Percentiles rank a stretch among this genome's conserved stretches.
phyloP scores from a whole-genome alignment of 2,329 filamentous ascomycete genomes.

The Fusarium sp. region DNA sequence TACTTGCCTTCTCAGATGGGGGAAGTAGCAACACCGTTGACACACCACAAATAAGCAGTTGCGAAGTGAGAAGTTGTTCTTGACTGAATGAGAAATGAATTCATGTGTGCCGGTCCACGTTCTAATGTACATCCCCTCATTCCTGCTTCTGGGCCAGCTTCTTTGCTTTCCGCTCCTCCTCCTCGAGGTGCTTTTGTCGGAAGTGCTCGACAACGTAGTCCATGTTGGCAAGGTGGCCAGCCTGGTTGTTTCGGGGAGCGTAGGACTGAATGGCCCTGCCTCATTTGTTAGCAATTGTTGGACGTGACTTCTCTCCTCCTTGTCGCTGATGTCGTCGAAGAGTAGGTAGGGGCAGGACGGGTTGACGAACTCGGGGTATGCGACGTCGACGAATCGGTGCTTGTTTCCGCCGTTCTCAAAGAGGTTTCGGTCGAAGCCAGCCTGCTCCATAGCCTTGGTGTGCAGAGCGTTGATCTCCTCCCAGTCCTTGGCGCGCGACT shows the following conservation, averaged over 20 bases:
- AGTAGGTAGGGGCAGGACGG: not conserved
- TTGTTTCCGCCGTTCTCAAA: slow-evolving; percentile 57
- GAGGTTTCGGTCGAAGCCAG: slow-evolving; percentile 67
- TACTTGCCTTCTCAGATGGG: not conserved
- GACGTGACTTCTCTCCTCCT: not conserved
- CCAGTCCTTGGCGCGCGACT: slow-evolving; percentile 60
- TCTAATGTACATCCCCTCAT: slow-evolving; percentile 43
- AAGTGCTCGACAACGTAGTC: slow-evolving; percentile 69
- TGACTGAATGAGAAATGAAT: slow-evolving; percentile 36
- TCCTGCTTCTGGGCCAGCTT: slow-evolving; percentile 57
- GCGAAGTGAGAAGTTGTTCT: not conserved
- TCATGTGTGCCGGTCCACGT: slow-evolving; percentile 36
- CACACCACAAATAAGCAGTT: not conserved
- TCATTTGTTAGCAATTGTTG: slow-evolving; percentile 32
- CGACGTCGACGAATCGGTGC: slow-evolving; percentile 61
- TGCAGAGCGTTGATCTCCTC: slow-evolving; percentile 64
- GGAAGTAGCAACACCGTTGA: not conserved
- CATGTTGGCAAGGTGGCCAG: slow-evolving; percentile 64
- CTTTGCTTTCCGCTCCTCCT: slow-evolving; percentile 65
- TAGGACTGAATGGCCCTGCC: slow-evolving; percentile 62
- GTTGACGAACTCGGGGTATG: slow-evolving; percentile 67
- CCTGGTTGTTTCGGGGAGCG: slow-evolving; percentile 63
- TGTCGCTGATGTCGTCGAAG: not conserved
- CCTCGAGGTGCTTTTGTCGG: slow-evolving; percentile 62
- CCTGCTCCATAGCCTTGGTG: slow-evolving; percentile 64